These are phyloP conservation scores for Boletus rufocinnamomeus DNA, from an alignment of 768 basidiomycete species.

Conservation along the genomic window DNA sequence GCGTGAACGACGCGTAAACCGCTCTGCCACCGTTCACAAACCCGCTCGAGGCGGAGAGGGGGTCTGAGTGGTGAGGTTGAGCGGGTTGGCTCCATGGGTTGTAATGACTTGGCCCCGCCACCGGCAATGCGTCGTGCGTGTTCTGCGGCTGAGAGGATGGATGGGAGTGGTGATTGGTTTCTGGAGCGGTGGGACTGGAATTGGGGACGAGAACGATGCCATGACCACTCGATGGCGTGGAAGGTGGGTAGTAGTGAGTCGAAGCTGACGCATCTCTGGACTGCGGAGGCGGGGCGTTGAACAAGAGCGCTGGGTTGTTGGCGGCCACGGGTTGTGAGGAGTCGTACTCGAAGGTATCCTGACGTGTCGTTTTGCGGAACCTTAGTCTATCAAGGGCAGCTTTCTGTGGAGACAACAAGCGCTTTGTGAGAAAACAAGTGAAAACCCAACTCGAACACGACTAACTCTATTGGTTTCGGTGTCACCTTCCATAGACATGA, in stretches of 20 bases:
- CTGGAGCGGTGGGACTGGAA: slow-evolving; percentile 62
- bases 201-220: slow-evolving; percentile 72
- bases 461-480: slow-evolving; percentile 53
- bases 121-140: slow-evolving; percentile 45
- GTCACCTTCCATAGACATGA: slow-evolving; percentile 53
- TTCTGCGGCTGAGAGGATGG: slow-evolving; percentile 40
- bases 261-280: slow-evolving; percentile 74
- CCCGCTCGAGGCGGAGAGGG: slow-evolving; percentile 59
- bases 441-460: slow-evolving; percentile 33
- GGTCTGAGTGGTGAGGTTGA: slow-evolving; percentile 44
- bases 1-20: slow-evolving; percentile 57
- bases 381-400: slow-evolving; percentile 46
- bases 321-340: slow-evolving; percentile 57
- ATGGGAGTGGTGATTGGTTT: slow-evolving; percentile 41
- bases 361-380: slow-evolving; percentile 47
- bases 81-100: slow-evolving; percentile 41
- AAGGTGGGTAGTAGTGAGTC: slow-evolving; percentile 59
- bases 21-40: slow-evolving; percentile 47
- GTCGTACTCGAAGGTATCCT: slow-evolving; percentile 29
- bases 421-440: slow-evolving; percentile 35
- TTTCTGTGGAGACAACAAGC: slow-evolving; percentile 39
- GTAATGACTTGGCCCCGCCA: slow-evolving; percentile 40
- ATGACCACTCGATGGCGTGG: slow-evolving; percentile 43
- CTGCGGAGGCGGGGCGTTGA: slow-evolving; percentile 53
- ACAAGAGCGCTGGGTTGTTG: slow-evolving; percentile 54